These are phyloP conservation scores for Nissolia schottii DNA, from an alignment of 306 rosid genomes.

Conservation along the genomic window DNA sequence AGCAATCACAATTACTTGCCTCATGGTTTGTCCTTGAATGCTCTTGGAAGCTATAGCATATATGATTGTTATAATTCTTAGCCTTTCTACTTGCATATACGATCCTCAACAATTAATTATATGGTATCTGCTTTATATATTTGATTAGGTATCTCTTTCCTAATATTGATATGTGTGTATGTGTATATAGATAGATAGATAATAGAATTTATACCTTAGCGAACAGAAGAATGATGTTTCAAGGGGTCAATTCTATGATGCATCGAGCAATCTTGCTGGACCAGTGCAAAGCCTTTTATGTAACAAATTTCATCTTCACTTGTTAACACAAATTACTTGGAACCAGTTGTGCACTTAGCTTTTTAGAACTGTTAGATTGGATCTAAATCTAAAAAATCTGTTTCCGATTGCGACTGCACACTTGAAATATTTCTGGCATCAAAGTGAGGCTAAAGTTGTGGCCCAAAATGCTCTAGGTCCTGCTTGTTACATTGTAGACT, in stretches of 20 bases:
- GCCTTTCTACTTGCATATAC: not conserved
- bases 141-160: not conserved
- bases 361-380: not conserved
- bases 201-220: not conserved
- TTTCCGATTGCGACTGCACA: not conserved
- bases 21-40: conserved; percentile 55
- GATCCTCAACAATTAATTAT: not conserved
- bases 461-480: not conserved
- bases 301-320: not conserved
- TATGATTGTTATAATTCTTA: not conserved
- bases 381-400: not conserved
- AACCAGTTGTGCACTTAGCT: not conserved
- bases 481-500: not conserved
- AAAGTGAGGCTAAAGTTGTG: not conserved
- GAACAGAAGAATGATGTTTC: not conserved
- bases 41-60: not conserved
- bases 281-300: not conserved
- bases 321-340: not conserved
- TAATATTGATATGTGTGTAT: no score
- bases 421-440: not conserved
- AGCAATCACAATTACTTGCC: conserved; percentile 86
- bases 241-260: not conserved
- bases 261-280: not conserved
- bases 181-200: not conserved
- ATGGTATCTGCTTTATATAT: not conserved